Percentiles rank a stretch among this genome's conserved stretches.
Evolutionary conservation across 768 basidiomycete genomes (phyloP).

Genomic region (Russula vinacea): DNA sequence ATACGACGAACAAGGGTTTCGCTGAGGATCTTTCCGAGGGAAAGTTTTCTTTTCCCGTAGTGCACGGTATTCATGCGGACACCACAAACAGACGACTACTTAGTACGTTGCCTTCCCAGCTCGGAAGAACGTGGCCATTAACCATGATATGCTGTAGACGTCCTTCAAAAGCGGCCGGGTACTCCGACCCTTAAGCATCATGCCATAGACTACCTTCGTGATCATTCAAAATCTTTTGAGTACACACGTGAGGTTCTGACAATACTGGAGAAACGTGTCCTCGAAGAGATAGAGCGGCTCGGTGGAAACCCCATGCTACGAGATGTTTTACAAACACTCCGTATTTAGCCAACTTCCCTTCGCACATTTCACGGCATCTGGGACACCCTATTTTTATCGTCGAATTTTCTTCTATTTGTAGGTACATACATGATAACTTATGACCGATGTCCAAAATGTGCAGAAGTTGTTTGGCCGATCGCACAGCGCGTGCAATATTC

Average conservation of each 20-base stretch:
- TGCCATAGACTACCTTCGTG: slow-evolving; percentile 71
- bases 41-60: slow-evolving; percentile 95
- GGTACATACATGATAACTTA: neutral
- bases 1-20: slow-evolving; percentile 79
- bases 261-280: slow-evolving; percentile 63
- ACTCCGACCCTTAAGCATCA: slow-evolving; percentile 79
- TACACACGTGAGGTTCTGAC: slow-evolving; percentile 75
- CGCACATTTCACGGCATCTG: neutral
- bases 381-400: neutral
- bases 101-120: slow-evolving; percentile 52
- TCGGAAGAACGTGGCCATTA: neutral
- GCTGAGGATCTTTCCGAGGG: slow-evolving; percentile 95
- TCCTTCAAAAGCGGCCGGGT: slow-evolving; percentile 77
- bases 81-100: slow-evolving; percentile 74
- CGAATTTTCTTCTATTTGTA: neutral
- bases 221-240: slow-evolving; percentile 73
- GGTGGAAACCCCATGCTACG: slow-evolving; percentile 73
- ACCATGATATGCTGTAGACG: slow-evolving; percentile 49
- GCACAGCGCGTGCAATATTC: neutral
- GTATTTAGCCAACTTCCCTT: slow-evolving; percentile 33
- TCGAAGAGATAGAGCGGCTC: slow-evolving; percentile 62
- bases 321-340: slow-evolving; percentile 52
- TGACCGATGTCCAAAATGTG: too few species aligned
- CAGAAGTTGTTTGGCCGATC: neutral
- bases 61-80: slow-evolving; percentile 84